Evolutionary conservation across 2,329 filamentous ascomycete species (phyloP), one percentile per base, ranked within the genome.

Genomic region (Talaromyces amestolkiae): DNA sequence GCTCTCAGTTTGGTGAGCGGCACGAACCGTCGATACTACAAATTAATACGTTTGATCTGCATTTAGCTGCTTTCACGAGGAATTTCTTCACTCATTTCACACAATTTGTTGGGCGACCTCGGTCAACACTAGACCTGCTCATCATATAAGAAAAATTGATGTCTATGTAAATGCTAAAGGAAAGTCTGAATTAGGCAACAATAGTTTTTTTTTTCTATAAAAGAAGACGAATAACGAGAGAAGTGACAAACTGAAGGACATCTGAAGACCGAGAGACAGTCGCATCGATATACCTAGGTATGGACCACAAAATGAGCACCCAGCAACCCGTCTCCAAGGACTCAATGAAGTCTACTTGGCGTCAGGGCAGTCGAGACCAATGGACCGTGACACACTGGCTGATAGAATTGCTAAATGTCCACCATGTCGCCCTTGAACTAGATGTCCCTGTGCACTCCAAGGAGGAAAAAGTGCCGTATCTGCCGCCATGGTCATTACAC

Each of bases 321-420:
- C n/a, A 37, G 8, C 45, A 58, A 47, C 7, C 39, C 1, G 70
- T 69, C 19, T 70, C 72, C 2, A 76, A 74, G 58, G 77, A 80
- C 68, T 78, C 77, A 10, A 80, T 80, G 72, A 79, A 79, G 71
- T 78, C 78, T 4, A 79, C 78, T 8, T 80, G 78, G 78, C 73
- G 74, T 4, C 49, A 43, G 6, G 65, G 63, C 24, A 73, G 75
- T 66, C 70, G 65, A 27, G 66, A 66, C 19, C 41, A 70, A 3
- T 80, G 78, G 78, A 74, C 69, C 5, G 3, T 69, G 5, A 66
- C 69, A 49, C 77, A 79, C 66, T 74, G 70, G 71, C 63, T 77
- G 11, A 69, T 77, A 31, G 74, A 79, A 47, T 45, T 73, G 0
- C 67, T 79, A 4, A 69, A 70, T 51, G 69, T 72, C 8, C 70